Conservation (phyloP, 192 early-diverging fungal genomes). For the Geosiphon pyriformis region DNA sequence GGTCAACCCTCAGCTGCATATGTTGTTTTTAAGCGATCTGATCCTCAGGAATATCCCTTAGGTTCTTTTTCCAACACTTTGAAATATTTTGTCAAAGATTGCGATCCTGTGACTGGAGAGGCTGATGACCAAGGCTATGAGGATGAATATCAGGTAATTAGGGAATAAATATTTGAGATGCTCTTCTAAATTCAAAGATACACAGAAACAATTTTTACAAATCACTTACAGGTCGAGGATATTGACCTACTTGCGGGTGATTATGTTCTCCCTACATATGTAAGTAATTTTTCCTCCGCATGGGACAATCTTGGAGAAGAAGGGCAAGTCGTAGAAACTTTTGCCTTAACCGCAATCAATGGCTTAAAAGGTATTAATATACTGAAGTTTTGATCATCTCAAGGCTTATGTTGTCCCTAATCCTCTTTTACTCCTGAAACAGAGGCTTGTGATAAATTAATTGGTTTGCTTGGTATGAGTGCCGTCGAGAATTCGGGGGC, state of each 20-base stretch:
- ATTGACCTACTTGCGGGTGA: constrained; percentile 79
- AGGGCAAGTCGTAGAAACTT: constrained; percentile 80
- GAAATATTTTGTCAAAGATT: constrained; percentile 90
- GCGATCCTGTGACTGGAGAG: constrained; percentile 89
- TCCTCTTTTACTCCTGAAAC: background rate
- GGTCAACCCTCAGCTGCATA: constrained; percentile 75
- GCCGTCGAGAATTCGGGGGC: constrained; percentile 66
- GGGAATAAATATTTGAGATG: background rate
- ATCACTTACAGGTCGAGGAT: constrained; percentile 68
- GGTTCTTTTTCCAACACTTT: constrained; percentile 81
- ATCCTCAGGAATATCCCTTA: constrained; percentile 51
- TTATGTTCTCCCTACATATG: constrained; percentile 83
- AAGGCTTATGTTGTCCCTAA: constrained; percentile 2
- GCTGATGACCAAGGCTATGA: constrained; percentile 91
- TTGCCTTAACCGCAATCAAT: constrained; percentile 72
- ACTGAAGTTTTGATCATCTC: constrained; percentile 5
- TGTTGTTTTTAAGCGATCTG: constrained; percentile 74
- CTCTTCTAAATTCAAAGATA: background rate
- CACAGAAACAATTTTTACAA: background rate
- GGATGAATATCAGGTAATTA: constrained; percentile 76
- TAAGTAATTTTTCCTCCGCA: constrained; percentile 67
- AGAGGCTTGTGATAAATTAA: constrained; percentile 66
- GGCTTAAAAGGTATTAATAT: constrained; percentile 59
- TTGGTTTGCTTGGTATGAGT: constrained; percentile 84
- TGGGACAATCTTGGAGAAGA: constrained; percentile 76